Conservation (phyloP, 768 basidiomycete species). For the Lentinula lateritia region DNA sequence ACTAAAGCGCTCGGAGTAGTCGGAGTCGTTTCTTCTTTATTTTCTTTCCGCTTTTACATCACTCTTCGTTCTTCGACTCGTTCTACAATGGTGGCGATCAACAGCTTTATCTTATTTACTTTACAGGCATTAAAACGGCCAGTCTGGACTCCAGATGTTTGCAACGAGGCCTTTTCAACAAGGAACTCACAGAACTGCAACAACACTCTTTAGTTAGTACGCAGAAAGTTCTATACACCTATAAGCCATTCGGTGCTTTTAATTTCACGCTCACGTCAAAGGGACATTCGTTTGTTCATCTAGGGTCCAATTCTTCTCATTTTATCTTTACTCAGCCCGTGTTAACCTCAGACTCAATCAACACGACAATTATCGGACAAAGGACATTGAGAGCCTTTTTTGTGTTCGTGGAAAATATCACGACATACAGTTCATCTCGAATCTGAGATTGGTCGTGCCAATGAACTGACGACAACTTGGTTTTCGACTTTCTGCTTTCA, state of each 20-base stretch:
- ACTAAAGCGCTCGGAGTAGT: neutral
- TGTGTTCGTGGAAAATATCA: neutral
- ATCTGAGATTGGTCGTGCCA: neutral
- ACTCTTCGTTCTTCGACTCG: neutral
- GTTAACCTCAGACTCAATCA: neutral
- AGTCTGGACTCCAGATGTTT: neutral
- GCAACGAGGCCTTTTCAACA: slow-evolving; percentile 2
- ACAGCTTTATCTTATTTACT: neutral
- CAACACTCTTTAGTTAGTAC: neutral
- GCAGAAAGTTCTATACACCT: neutral
- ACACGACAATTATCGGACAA: neutral
- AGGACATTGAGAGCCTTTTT: slow-evolving; percentile 1
- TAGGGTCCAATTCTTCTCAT: neutral
- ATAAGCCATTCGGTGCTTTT: neutral
- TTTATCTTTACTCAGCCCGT: neutral
- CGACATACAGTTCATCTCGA: neutral
- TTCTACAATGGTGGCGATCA: neutral
- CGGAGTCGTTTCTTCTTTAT: neutral
- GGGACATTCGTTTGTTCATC: neutral
- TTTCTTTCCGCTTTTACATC: neutral
- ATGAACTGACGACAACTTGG: neutral
- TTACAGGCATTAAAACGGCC: neutral
- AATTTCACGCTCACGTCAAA: slow-evolving; percentile 6
- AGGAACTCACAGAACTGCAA: neutral
- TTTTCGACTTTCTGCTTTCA: neutral